These are phyloP conservation scores for Pseudocercospora fuligena DNA, from an alignment of 2,329 filamentous ascomycete genomes.

Conservation along the genomic window DNA sequence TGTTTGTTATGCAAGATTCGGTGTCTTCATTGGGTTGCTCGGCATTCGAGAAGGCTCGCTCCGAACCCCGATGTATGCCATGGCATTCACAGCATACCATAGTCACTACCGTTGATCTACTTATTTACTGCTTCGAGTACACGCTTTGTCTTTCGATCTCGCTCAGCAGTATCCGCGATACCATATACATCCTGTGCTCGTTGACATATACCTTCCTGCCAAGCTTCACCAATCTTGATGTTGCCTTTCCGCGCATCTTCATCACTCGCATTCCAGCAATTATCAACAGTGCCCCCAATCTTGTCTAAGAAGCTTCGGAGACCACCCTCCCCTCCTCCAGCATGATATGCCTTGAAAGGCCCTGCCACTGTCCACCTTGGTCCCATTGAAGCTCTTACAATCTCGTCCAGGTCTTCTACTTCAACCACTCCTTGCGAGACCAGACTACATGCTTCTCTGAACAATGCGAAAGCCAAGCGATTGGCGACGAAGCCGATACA, in stretches of 20 bases:
- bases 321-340: conserved; percentile 60
- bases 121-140: conserved; percentile 45
- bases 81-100: background rate
- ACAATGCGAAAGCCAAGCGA: conserved; percentile 60
- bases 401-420: conserved; percentile 58
- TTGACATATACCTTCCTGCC: conserved; percentile 53
- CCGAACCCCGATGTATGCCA: background rate
- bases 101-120: background rate
- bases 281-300: conserved; percentile 60
- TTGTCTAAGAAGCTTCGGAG: conserved; percentile 60
- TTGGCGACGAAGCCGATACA: conserved; percentile 63
- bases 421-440: conserved; percentile 59
- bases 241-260: conserved; percentile 32
- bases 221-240: conserved; percentile 49
- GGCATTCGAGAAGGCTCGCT: no score
- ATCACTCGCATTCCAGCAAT: conserved; percentile 59
- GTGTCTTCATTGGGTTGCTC: no score
- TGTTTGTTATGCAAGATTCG: no score
- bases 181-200: conserved; percentile 57
- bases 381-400: conserved; percentile 59
- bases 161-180: conserved; percentile 45
- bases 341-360: conserved; percentile 64
- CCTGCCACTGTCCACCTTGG: conserved; percentile 61
- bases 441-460: conserved; percentile 61
- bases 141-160: conserved; percentile 49